Base-by-base conservation (phyloP, 768 basidiomycete genomes). In the Boletus rubroflammeus region DNA sequence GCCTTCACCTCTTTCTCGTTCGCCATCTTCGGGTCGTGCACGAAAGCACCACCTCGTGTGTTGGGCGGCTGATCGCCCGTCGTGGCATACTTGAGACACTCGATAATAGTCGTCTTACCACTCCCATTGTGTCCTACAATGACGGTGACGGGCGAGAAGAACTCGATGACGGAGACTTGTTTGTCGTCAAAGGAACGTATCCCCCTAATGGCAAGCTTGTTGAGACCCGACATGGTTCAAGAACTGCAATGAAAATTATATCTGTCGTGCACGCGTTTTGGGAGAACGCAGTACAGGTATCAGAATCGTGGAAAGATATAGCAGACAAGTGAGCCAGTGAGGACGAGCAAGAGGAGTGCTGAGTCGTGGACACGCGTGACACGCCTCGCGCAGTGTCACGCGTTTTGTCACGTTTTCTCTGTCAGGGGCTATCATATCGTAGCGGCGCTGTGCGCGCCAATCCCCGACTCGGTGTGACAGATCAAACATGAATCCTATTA, bases 1-100 rank as follows among this genome's bases (percentile, higher is more conserved):
- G 97, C 97, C 73, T 96, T 98, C 63, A 99, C 96, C 68, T 98
- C 96, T 67, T 95, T 96, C 78, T 98, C 94, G 66, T 96, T 95
- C 7, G 97, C 97, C 85, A 99, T 96, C 78, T 97, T 97, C 2
- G 97, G 97, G 72, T 99, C 97, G 70, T 99, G 97, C 4, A 99
- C 75, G 72, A 98, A 99, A 0, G 97, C 97, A n/a, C 96, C 97
- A 31, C 96, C 96, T 56, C 94, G 93, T 23, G 95, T 93, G 66
- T 96, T 96, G 1, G 97, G 92, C 0, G 97, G 97, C 62, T 98
- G 89, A 70, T 98, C 96, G 28, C 97, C 97, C 0, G 97, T 99
- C 0, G 97, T 97, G 11, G 93, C 93, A 68, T 99, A 99, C 77
- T 98, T 98, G 71, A 99, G 82, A 73, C 96, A 98, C 78, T 99